Percentiles rank a stretch among this genome's conserved stretches.
These are phyloP conservation scores for Cladosporium sp. DNA, from an alignment of 2,329 filamentous ascomycete species.

Conservation along the genomic window DNA sequence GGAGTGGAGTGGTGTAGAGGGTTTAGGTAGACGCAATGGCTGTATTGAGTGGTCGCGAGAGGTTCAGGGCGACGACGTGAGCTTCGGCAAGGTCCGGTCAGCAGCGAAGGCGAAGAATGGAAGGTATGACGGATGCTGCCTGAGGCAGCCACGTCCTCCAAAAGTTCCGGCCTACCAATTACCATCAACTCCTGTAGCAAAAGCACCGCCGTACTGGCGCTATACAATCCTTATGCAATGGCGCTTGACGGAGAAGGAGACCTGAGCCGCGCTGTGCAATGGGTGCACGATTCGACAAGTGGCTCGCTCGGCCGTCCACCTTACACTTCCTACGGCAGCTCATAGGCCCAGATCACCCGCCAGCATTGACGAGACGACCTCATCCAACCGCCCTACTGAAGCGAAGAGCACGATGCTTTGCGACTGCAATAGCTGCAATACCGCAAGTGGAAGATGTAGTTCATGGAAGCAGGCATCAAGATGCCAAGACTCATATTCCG, in stretches of 20 bases:
- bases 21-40: neutral
- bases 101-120: no score
- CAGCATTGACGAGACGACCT: neutral
- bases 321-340: conserved; percentile 19
- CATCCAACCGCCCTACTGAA: no score
- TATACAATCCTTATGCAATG: conserved; percentile 25
- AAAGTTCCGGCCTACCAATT: neutral
- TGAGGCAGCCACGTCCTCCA: neutral
- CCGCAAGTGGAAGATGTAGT: no score
- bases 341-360: conserved; percentile 6
- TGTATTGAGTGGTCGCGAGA: neutral
- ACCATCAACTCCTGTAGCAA: no score
- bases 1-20: neutral
- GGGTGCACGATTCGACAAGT: conserved; percentile 39
- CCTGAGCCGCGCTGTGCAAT: conserved; percentile 29
- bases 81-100: conserved; percentile 9
- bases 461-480: no score
- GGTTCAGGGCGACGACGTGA: neutral
- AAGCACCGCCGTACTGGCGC: neutral
- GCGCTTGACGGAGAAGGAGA: conserved; percentile 27
- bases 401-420: no score
- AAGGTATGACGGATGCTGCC: no score
- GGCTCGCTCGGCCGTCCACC: conserved; percentile 41
- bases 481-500: no score
- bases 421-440: no score